Conservation (phyloP, 148 eudicot species). For the Dianthus caryophyllus region DNA sequence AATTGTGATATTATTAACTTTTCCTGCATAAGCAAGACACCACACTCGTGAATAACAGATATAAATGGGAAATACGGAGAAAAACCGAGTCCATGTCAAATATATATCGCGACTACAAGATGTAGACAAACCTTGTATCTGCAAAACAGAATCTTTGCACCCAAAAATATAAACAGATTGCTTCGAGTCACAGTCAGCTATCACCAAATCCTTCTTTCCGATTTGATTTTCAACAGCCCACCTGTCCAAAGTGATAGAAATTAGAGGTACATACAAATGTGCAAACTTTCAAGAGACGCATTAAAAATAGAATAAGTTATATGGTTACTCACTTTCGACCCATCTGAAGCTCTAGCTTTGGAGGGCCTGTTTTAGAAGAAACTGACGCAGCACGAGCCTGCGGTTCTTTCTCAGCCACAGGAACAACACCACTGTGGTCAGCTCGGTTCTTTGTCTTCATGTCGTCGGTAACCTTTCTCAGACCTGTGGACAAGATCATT, state of each 20-base stretch:
- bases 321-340: constrained; percentile 84
- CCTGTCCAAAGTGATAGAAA: constrained; percentile 33
- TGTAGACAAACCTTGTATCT: constrained; percentile 61
- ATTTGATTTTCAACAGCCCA: constrained; percentile 95
- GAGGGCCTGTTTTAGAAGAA: constrained; percentile 72
- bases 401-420: constrained; percentile 54
- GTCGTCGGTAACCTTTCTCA: constrained; percentile 82
- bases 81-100: background rate
- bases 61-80: background rate
- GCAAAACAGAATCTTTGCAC: constrained; percentile 87
- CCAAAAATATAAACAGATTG: constrained; percentile 89
- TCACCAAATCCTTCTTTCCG: constrained; percentile 66
- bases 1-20: constrained; percentile 88
- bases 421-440: constrained; percentile 71
- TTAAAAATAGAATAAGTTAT: background rate
- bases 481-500: constrained; percentile 40
- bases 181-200: constrained; percentile 80
- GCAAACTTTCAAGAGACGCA: background rate
- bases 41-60: constrained; percentile 4
- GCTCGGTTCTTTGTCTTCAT: constrained; percentile 92
- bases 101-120: background rate
- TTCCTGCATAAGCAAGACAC: constrained; percentile 51
- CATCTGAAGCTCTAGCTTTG: constrained; percentile 95
- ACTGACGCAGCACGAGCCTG: constrained; percentile 39
- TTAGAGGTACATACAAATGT: constrained; percentile 8